These are phyloP conservation scores for Fragilariopsis cylindrus DNA, from an alignment of 108 stramenopile genomes.

Conservation along the genomic window DNA sequence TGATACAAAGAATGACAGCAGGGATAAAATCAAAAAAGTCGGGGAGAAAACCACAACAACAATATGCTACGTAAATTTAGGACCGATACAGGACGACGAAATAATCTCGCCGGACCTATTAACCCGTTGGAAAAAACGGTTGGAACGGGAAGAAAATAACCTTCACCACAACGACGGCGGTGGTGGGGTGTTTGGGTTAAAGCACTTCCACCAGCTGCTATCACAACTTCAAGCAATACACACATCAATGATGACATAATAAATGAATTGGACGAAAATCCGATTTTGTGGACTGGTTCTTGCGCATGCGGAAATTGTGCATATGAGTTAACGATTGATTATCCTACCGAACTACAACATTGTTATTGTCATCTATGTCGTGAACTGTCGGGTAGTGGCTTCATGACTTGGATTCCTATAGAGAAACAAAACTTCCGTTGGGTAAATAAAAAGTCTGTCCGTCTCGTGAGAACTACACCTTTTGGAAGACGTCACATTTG, in stretches of 20 bases:
- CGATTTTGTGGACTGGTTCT: constrained; percentile 12
- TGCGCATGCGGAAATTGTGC: constrained; percentile 35
- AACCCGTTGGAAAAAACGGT: neutral
- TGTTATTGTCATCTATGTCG: constrained; percentile 47
- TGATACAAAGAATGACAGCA: neutral
- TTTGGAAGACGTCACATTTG: constrained; percentile 45
- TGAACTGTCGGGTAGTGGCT: constrained; percentile 38
- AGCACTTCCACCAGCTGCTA: neutral
- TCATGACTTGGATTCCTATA: constrained; percentile 41
- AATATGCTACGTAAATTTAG: neutral
- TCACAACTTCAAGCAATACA: neutral
- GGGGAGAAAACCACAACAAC: neutral
- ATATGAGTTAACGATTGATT: constrained; percentile 20
- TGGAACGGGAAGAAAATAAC: constrained; percentile 4
- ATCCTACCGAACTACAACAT: constrained; percentile 39
- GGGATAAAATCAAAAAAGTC: neutral
- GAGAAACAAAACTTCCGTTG: constrained; percentile 31
- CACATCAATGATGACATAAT: neutral
- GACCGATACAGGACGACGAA: neutral
- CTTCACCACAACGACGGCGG: neutral
- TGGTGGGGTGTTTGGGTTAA: neutral
- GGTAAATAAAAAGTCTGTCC: neutral
- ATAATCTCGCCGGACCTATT: neutral
- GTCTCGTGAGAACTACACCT: constrained; percentile 29
- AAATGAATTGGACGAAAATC: neutral